Conservation (phyloP, 2,329 filamentous ascomycete genomes). For the Ciborinia camelliae region DNA sequence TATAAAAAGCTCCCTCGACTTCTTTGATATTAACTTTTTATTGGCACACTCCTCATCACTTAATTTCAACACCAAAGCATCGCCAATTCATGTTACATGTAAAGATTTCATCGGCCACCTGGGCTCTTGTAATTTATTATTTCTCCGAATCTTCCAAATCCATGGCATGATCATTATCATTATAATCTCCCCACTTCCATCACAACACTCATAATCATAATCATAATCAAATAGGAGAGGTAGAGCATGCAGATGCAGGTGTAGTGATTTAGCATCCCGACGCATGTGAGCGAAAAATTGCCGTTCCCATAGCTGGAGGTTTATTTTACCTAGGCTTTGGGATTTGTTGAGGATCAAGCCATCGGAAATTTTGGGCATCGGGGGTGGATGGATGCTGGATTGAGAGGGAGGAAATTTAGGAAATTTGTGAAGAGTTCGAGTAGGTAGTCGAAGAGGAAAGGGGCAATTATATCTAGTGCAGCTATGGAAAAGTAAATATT, state of each 20-base stretch:
- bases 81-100: no score
- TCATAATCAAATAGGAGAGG: no score
- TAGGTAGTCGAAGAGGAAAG: no score
- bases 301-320: not conserved
- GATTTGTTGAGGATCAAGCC: not conserved
- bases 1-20: not conserved
- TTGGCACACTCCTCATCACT: not conserved
- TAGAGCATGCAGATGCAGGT: not conserved
- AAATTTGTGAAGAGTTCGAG: no score
- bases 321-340: not conserved
- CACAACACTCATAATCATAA: no score
- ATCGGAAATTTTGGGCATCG: no score
- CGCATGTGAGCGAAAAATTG: not conserved
- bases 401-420: no score
- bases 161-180: no score
- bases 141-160: not conserved
- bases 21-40: not conserved
- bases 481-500: not conserved
- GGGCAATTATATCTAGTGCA: no score
- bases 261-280: not conserved
- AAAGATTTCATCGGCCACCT: not conserved
- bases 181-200: not conserved
- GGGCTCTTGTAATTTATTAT: not conserved
- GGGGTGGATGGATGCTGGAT: no score
- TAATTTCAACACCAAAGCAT: not conserved